phyloP scores from a whole-genome alignment of 139 green algal species.

The Chlamydomonas eustigma region DNA sequence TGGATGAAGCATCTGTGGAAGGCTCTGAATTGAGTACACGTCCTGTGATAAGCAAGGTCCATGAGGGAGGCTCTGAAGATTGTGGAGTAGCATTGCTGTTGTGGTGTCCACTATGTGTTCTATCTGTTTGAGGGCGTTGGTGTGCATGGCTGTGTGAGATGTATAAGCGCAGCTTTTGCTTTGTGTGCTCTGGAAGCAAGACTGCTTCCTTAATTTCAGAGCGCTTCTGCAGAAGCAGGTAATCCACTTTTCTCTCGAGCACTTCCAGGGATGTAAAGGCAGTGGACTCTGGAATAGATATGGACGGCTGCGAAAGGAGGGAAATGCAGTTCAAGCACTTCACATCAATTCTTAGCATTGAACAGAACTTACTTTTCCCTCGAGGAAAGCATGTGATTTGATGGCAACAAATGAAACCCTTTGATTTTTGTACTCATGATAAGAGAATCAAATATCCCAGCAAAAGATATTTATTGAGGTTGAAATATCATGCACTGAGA shows the following conservation, averaged over 20 bases:
- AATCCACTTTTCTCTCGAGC: background rate
- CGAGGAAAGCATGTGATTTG: too few relatives aligned
- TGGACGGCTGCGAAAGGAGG: background rate
- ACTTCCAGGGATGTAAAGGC: background rate
- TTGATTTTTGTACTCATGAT: too few relatives aligned
- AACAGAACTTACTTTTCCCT: too few relatives aligned
- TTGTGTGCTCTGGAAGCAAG: background rate
- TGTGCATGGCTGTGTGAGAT: background rate
- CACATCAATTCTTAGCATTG: too few relatives aligned
- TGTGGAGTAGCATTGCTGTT: too few relatives aligned
- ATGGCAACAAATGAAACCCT: too few relatives aligned
- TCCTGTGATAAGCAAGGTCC: background rate
- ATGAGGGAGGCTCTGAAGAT: background rate
- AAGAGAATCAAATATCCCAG: too few relatives aligned
- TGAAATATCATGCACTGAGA: too few relatives aligned
- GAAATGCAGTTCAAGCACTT: too few relatives aligned
- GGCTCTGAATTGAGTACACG: background rate
- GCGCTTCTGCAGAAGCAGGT: background rate
- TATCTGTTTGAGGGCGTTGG: background rate
- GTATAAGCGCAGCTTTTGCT: background rate
- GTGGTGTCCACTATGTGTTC: background rate
- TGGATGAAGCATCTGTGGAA: background rate
- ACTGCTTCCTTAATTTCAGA: background rate
- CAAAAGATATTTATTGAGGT: too few relatives aligned
- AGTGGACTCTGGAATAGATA: constrained; percentile 2